Percentiles rank a stretch among this genome's conserved stretches.
These are phyloP conservation scores for Fistulifera pelliculosa DNA, from an alignment of 108 stramenopile species.

Conservation along the genomic window DNA sequence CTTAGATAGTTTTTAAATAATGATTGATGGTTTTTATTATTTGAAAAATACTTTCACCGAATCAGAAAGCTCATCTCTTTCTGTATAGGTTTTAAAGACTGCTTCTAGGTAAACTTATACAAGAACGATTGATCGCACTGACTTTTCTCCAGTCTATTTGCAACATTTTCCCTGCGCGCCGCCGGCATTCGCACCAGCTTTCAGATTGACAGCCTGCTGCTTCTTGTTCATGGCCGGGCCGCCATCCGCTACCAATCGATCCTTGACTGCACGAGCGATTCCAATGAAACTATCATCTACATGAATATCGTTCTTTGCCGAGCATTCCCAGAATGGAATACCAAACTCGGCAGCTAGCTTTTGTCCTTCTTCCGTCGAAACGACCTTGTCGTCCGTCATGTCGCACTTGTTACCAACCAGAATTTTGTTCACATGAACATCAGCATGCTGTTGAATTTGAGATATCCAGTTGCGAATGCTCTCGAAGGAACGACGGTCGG, in stretches of 20 bases:
- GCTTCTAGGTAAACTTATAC: too few relatives aligned
- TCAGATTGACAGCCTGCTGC: not conserved
- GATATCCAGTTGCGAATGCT: slow-evolving; percentile 96
- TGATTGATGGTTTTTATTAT: too few relatives aligned
- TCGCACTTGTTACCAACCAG: slow-evolving; percentile 99
- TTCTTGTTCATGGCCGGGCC: slow-evolving; percentile 35
- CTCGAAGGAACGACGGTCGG: slow-evolving; percentile 96
- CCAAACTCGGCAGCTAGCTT: slow-evolving; percentile 90
- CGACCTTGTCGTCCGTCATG: slow-evolving; percentile 90
- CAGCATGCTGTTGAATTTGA: slow-evolving; percentile 96
- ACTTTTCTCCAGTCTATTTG: too few relatives aligned
- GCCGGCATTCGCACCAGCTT: not conserved
- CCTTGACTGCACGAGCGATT: slow-evolving; percentile 78
- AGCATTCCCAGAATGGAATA: slow-evolving; percentile 95
- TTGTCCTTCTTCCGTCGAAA: slow-evolving; percentile 90
- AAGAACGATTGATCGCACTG: too few relatives aligned
- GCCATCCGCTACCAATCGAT: slow-evolving; percentile 74
- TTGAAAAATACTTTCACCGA: too few relatives aligned
- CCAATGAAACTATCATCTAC: slow-evolving; percentile 84
- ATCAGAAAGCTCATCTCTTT: too few relatives aligned
- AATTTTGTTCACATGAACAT: slow-evolving; percentile 94
- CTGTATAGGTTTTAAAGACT: too few relatives aligned
- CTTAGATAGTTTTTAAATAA: too few relatives aligned
- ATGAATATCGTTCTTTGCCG: slow-evolving; percentile 92
- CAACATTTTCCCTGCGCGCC: too few relatives aligned